phyloP scores from a whole-genome alignment of 495 filamentous ascomycete genomes.

The Pseudoneurospora amorphoporcata region DNA sequence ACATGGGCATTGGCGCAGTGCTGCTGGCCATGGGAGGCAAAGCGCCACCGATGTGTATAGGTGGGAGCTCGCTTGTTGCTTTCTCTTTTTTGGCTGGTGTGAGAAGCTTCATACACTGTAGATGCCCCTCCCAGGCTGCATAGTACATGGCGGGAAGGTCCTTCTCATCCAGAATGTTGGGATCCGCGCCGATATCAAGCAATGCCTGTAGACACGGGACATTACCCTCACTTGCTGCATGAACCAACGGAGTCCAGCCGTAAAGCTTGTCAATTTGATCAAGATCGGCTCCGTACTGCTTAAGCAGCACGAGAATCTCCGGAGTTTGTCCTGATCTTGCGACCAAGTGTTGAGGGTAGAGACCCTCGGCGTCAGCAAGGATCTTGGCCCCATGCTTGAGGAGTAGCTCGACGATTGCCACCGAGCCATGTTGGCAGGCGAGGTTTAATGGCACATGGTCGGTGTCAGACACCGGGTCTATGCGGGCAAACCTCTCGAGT shows the following conservation, averaged over 20 bases:
- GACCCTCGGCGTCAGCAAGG: conserved; percentile 85
- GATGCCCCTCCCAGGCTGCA: conserved; percentile 93
- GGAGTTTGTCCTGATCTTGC: conserved; percentile 79
- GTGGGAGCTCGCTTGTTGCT: conserved; percentile 16
- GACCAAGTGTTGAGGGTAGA: conserved; percentile 96
- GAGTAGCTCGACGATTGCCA: conserved; percentile 71
- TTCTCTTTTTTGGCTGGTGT: conserved; percentile 41
- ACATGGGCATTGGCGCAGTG: conserved; percentile 49
- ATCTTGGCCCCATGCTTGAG: conserved; percentile 67
- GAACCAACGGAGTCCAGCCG: conserved; percentile 92
- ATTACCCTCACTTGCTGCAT: conserved; percentile 93
- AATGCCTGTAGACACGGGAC: conserved; percentile 74
- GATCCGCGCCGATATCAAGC: conserved; percentile 62
- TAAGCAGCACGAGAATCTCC: conserved; percentile 64
- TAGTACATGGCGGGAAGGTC: conserved; percentile 93
- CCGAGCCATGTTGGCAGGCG: conserved; percentile 84
- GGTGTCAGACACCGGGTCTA: conserved; percentile 70
- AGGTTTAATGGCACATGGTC: conserved; percentile 93
- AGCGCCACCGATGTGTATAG: conserved; percentile 18
- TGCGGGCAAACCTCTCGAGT: conserved; percentile 58
- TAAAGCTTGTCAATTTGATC: conserved; percentile 91
- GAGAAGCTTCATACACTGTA: conserved; percentile 87
- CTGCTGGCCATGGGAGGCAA: conserved; percentile 34
- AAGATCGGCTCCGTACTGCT: conserved; percentile 81
- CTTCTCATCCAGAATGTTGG: conserved; percentile 79